Conservation (phyloP, 225 moss, liverwort and hornwort genomes). For the Marchantia polymorpha region DNA sequence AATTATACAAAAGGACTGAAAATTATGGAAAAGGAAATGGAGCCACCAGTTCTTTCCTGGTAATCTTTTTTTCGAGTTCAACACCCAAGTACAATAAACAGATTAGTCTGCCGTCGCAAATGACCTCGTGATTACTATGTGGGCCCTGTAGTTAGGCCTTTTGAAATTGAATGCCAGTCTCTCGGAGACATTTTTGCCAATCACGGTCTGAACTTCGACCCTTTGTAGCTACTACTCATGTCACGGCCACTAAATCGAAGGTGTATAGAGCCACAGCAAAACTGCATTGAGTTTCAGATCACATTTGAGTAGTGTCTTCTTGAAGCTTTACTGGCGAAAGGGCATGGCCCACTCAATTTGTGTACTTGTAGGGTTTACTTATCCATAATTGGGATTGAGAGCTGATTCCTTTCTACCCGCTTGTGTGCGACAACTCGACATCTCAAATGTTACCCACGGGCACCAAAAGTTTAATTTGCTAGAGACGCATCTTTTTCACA, state of each 20-base stretch:
- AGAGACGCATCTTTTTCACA: neutral
- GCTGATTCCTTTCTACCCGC: neutral
- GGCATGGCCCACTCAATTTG: constrained; percentile 1
- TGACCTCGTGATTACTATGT: neutral
- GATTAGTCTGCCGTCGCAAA: neutral
- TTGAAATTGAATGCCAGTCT: neutral
- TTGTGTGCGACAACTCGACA: neutral
- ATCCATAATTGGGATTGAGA: neutral
- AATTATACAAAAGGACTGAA: constrained; percentile 2
- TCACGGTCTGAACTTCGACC: constrained; percentile 14
- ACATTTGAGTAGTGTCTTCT: constrained; percentile 12
- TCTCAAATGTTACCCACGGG: neutral
- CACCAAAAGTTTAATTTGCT: neutral
- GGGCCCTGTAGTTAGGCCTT: neutral
- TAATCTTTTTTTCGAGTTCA: neutral
- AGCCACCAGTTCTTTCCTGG: neutral
- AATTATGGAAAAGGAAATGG: neutral
- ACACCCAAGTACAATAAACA: constrained; percentile 12
- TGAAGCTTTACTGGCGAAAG: neutral
- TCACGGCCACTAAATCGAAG: neutral
- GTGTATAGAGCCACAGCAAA: constrained; percentile 17
- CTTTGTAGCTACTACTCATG: constrained; percentile 2
- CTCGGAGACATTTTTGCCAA: constrained; percentile 15
- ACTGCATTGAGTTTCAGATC: constrained; percentile 5
- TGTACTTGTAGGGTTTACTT: constrained; percentile 11